Base-by-base conservation (phyloP, 1,284 basidiomycete species). In the Cutaneotrichosporon sp. region DNA sequence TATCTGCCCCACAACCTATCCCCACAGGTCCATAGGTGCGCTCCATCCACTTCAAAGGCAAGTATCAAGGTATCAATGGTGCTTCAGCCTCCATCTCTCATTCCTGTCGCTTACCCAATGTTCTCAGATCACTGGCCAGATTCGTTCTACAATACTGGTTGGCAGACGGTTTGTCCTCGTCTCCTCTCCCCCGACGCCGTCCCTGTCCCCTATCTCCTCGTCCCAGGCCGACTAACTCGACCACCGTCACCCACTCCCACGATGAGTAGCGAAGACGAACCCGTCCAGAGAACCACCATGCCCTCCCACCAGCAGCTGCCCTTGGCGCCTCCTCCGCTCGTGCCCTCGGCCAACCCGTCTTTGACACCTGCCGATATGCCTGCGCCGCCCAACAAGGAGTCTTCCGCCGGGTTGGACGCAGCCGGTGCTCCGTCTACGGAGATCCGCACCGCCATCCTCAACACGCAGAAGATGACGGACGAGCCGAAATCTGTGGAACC, bases 251-350 rank as follows among this genome's bases (percentile, higher is more conserved):
- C 66, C 36, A 65, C 66, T 16, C 66, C 64, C 11, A 65, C 59
- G 52, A 68, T 68, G 66, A 63, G 64, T 46, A 68, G 66, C 63
- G 66, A 68, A 52, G 64, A 68, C 61, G 66, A 68, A 16, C 66
- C 64, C 7, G 55, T 53, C 26, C 51, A 53, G 51, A 34, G 51
- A 53, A 31, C 51, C 9, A 18, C 18, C 16, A 9, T 53, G 6
- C 11, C 51, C 2, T 16, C 14, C 16, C 51, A 31, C 18, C 51
- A 53, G 16, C 60, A 47, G 32, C 46, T 49, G 21, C 42, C 42
- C 18, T 46, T 57, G 26, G 22, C 56, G 6, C 47, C 26, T 21
- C 57, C 46, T 36, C 57, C 46, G 46, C 60, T 53, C 21, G 52
- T 36, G 9, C 21, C 40, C 46, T 30, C 60, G 42, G 26, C 34